Conservation (phyloP, 208 protist species). For the Blechomonas ayalai region DNA sequence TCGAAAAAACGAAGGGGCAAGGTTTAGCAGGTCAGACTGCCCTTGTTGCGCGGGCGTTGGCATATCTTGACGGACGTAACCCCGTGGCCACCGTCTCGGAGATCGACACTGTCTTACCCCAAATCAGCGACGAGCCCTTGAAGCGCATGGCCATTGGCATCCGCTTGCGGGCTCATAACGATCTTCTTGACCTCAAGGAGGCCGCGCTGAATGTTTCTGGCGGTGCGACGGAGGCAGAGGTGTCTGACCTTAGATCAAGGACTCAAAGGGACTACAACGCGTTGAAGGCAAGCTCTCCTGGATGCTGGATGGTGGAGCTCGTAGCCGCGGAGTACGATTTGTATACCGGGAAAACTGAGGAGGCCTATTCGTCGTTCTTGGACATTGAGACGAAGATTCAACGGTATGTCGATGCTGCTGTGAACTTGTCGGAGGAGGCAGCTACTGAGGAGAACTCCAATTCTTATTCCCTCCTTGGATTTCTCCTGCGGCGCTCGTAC, state of each 20-base stretch:
- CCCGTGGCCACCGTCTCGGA: slow-evolving; percentile 39
- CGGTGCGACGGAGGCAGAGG: slow-evolving; percentile 68
- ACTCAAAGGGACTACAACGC: slow-evolving; percentile 52
- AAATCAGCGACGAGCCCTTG: slow-evolving; percentile 50
- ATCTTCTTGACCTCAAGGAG: slow-evolving; percentile 73
- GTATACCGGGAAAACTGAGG: slow-evolving; percentile 55
- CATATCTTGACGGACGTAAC: slow-evolving; percentile 47
- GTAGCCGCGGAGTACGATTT: slow-evolving; percentile 65
- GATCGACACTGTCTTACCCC: slow-evolving; percentile 47
- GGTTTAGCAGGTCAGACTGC: slow-evolving; percentile 52
- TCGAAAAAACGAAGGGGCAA: slow-evolving; percentile 68
- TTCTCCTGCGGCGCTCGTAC: slow-evolving; percentile 41
- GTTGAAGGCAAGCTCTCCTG: slow-evolving; percentile 37
- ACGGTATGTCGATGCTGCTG: slow-evolving; percentile 30
- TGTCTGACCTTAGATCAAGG: slow-evolving; percentile 50
- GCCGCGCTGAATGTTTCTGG: slow-evolving; percentile 62
- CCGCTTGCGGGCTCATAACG: slow-evolving; percentile 52
- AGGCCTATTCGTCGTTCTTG: slow-evolving; percentile 45
- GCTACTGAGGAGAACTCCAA: slow-evolving; percentile 59
- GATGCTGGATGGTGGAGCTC: slow-evolving; percentile 76
- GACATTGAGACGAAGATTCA: slow-evolving; percentile 52
- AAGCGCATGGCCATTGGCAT: slow-evolving; percentile 60
- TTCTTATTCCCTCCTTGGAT: slow-evolving; percentile 48
- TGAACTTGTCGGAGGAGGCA: slow-evolving; percentile 20
- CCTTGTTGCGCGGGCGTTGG: slow-evolving; percentile 26